Conservation (phyloP, 192 early-diverging fungal species). For the Geranomyces variabilis region DNA sequence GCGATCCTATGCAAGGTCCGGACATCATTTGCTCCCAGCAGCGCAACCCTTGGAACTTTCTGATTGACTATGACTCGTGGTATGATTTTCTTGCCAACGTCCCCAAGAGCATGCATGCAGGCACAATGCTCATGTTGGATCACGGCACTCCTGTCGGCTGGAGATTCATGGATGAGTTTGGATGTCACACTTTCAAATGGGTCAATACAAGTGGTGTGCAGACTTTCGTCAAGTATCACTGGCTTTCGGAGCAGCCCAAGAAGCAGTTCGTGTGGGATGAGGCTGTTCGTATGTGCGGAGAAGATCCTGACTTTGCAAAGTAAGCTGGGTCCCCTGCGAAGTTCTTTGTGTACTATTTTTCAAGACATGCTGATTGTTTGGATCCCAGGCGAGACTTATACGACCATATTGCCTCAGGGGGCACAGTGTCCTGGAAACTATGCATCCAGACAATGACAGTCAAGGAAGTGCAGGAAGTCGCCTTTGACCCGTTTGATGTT, state of each 20-base stretch:
- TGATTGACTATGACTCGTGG: constrained; percentile 1
- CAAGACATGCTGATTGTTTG: no score
- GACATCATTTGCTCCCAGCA: constrained; percentile 8
- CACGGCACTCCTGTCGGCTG: constrained; percentile 12
- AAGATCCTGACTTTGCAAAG: constrained; percentile 9
- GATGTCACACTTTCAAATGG: constrained; percentile 13
- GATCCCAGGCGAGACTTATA: constrained; percentile 6
- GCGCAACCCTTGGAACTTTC: constrained; percentile 4
- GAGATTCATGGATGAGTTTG: constrained; percentile 6
- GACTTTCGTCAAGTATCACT: constrained; percentile 1
- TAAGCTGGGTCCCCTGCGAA: no score
- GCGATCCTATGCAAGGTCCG: constrained; percentile 10
- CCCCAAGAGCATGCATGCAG: constrained; percentile 5
- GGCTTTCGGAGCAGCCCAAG: background rate
- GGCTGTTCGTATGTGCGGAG: background rate
- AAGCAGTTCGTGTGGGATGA: constrained; percentile 4
- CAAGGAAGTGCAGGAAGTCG: background rate
- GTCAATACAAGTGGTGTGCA: background rate
- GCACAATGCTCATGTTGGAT: background rate
- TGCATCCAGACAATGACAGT: background rate
- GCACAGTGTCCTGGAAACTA: background rate
- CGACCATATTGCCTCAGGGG: background rate
- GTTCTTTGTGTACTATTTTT: no score
- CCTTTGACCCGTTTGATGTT: background rate
- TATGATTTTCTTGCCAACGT: constrained; percentile 13